phyloP scores from a whole-genome alignment of 331 rosid genomes.

The Ulmus americana region DNA sequence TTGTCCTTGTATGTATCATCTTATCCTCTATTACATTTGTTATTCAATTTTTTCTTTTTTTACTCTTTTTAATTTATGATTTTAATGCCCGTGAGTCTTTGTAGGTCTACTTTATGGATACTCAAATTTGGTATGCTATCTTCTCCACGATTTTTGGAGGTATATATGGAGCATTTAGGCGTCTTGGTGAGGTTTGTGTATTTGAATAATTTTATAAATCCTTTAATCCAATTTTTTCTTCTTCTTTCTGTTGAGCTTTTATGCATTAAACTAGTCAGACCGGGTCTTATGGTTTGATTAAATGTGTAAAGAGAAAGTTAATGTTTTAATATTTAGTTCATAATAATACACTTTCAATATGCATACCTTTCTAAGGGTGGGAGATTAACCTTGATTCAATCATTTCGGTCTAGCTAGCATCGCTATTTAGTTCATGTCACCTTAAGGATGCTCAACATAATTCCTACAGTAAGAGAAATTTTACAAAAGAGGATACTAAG shows the following conservation, averaged over 20 bases:
- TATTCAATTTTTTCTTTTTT: conserved; percentile 20
- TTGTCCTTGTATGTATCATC: conserved; percentile 66
- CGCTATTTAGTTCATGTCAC: too few relatives aligned
- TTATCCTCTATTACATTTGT: conserved; percentile 14
- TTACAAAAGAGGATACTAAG: too few relatives aligned
- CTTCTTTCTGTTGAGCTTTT: conserved; percentile 19
- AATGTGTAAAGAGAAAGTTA: too few relatives aligned
- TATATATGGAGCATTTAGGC: conserved; percentile 87
- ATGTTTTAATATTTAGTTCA: too few relatives aligned
- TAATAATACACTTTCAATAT: too few relatives aligned
- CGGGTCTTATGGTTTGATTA: too few relatives aligned
- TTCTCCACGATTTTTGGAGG: conserved; percentile 87
- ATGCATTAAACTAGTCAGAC: background rate
- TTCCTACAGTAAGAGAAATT: too few relatives aligned
- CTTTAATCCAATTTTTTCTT: background rate
- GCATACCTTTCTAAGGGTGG: too few relatives aligned
- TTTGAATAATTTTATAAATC: background rate
- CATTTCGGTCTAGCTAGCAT: too few relatives aligned
- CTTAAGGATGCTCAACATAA: too few relatives aligned
- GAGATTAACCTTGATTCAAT: too few relatives aligned
- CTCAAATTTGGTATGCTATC: conserved; percentile 98
- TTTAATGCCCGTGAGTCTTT: conserved; percentile 2
- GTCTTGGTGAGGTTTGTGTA: conserved; percentile 87
- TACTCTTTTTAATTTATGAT: conserved; percentile 4
- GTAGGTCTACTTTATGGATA: conserved; percentile 98